These are phyloP conservation scores for Beauveria sp. DNA, from an alignment of 2,329 filamentous ascomycete genomes.

Conservation along the genomic window DNA sequence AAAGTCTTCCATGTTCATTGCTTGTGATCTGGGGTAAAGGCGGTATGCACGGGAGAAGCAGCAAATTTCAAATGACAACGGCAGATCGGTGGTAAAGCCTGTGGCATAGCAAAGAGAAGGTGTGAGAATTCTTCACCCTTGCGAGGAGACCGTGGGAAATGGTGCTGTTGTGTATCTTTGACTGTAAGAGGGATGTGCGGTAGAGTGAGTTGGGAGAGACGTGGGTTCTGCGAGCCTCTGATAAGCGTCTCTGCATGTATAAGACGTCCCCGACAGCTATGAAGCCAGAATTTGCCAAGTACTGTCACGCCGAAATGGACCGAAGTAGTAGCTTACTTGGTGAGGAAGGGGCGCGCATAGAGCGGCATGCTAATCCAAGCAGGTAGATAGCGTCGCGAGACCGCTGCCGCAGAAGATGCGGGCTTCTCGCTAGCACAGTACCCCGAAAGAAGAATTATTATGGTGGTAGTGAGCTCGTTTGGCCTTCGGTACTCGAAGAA, in stretches of 20 bases:
- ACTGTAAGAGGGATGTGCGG: neutral
- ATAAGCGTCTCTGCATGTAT: neutral
- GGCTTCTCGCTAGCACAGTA: neutral
- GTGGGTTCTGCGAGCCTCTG: neutral
- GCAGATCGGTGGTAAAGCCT: neutral
- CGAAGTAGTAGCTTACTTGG: neutral
- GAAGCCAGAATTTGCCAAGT: neutral
- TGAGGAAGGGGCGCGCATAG: neutral
- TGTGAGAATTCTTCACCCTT: too few species aligned
- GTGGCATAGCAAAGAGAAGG: neutral
- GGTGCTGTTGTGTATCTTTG: neutral
- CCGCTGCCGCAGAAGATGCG: neutral
- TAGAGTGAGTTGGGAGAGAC: too few species aligned
- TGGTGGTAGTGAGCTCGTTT: neutral
- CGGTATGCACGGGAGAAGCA: neutral
- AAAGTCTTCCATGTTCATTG: neutral
- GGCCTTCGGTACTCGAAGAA: neutral
- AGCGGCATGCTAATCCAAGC: neutral
- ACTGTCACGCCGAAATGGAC: neutral
- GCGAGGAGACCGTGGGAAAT: neutral
- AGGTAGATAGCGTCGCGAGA: neutral
- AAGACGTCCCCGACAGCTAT: neutral
- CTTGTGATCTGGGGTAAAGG: neutral
- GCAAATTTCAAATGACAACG: too few species aligned
- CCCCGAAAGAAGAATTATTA: neutral